These are phyloP conservation scores for Pseudogymnoascus destructans DNA, from an alignment of 2,329 filamentous ascomycete genomes.

Conservation along the genomic window DNA sequence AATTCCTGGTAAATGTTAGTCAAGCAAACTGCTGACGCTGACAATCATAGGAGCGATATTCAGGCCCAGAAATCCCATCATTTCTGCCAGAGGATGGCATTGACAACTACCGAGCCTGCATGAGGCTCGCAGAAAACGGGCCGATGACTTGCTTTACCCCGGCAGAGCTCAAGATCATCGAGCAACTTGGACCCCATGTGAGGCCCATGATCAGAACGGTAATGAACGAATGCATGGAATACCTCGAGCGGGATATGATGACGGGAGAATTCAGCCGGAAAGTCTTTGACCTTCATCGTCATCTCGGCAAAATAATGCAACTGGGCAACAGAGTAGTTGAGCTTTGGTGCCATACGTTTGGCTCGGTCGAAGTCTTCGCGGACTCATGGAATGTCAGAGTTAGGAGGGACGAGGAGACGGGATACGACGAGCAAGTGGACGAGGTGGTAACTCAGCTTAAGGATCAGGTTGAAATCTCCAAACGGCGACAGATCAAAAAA, in stretches of 20 bases:
- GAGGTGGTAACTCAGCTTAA: slow-evolving; percentile 12
- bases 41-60: neutral
- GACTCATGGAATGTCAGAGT: slow-evolving; percentile 10
- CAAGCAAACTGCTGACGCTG: neutral
- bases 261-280: neutral
- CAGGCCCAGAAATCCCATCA: neutral
- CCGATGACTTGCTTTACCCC: neutral
- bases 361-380: neutral
- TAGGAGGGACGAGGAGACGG: slow-evolving; percentile 8
- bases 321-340: slow-evolving; percentile 5
- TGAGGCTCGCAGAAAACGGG: neutral
- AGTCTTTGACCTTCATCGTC: neutral
- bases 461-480: slow-evolving; percentile 11
- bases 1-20: neutral
- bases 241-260: slow-evolving; percentile 3
- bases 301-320: neutral
- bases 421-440: slow-evolving; percentile 15
- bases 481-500: neutral
- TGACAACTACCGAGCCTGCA: neutral
- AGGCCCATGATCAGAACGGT: neutral
- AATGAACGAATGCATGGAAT: slow-evolving; percentile 1
- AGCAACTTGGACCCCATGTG: neutral
- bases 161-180: neutral
- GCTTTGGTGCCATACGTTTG: neutral
- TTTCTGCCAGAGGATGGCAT: neutral